Evolutionary conservation across 306 rosid species (phyloP), one percentile per base, ranked within the genome.

Genomic region (Vigna angularis): DNA sequence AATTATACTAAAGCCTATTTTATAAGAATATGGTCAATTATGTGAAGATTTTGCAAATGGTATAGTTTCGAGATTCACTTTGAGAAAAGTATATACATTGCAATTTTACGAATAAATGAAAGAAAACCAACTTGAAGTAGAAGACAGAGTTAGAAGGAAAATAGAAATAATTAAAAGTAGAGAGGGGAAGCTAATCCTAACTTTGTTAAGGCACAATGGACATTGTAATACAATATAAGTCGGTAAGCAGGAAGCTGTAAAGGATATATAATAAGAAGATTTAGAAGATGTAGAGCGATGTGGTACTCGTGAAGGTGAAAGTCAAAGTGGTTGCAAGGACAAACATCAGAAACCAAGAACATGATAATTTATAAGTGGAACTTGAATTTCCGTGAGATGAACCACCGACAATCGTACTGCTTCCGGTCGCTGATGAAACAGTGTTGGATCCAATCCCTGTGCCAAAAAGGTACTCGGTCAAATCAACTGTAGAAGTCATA

Each of bases 371-470:
- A 3, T 48, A 64, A 2, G 48, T 56, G 47, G 75, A 82, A 73
- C 79, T 87, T 76, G 85, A 79, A 57, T 66, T 80, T 74, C 36
- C 80, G 22, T 55, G 51, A 47, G 77, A 36, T 67, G 88, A 77
- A 49, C 78, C 79, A 53, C 73, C 42, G 30, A 26, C 45, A 62
- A 67, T 70, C 68, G 72, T 80, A 50, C 75, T 51, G 12, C 74
- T 38, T 64, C 81, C 78, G 0, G 62, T 51, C 7, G 66, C 74
- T 74, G 88, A 64, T 45, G 83, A 13, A 30, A 51, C n/a, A 49
- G 67, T 81, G 9, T 63, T 77, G 5, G 63, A 81, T 76, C 81
- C 86, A 63, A 18, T 70, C 51, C 90, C 90, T 77, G 61, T 9
- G 72, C 32, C 79, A 49, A 65, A 28, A 26, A 67, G 14, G 24